Evolutionary conservation across 805 yeast genomes (phyloP).

Genomic region (Sugiyamaella smithiae): DNA sequence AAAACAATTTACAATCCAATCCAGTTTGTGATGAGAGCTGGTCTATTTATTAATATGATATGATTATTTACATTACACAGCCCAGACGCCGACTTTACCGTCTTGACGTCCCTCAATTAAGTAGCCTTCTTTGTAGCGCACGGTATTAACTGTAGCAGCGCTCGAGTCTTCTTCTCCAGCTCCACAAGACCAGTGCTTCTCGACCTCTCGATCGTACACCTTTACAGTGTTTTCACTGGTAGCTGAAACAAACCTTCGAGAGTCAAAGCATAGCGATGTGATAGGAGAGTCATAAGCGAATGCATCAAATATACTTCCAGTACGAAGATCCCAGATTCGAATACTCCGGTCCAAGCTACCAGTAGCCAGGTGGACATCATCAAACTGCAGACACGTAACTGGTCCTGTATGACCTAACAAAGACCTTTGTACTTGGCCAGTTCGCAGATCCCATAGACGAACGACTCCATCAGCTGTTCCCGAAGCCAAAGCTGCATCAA

Average conservation of each 20-base stretch:
- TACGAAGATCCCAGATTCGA: constrained; percentile 71
- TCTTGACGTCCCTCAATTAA: constrained; percentile 60
- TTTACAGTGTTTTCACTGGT: constrained; percentile 50
- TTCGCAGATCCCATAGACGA: constrained; percentile 71
- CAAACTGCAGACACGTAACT: constrained; percentile 65
- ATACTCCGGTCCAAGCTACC: constrained; percentile 63
- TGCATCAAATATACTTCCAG: constrained; percentile 59
- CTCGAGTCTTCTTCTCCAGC: constrained; percentile 36
- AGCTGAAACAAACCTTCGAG: constrained; percentile 52
- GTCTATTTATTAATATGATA: neutral
- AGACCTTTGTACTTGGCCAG: constrained; percentile 61
- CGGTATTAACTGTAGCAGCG: constrained; percentile 38
- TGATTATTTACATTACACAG: constrained; percentile 28
- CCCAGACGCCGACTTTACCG: constrained; percentile 68
- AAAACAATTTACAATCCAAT: no score
- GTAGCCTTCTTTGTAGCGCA: constrained; percentile 61
- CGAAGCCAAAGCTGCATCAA: constrained; percentile 73
- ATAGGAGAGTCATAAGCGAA: constrained; percentile 60
- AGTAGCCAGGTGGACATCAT: constrained; percentile 58
- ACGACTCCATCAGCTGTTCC: constrained; percentile 77
- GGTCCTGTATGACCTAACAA: constrained; percentile 68
- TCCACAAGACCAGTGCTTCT: constrained; percentile 54
- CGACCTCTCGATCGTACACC: constrained; percentile 55
- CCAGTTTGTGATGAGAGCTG: no score
- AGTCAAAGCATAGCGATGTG: constrained; percentile 56